Base-by-base conservation (phyloP, 495 filamentous ascomycete species). In the Staphylotrichum tortipilum region DNA sequence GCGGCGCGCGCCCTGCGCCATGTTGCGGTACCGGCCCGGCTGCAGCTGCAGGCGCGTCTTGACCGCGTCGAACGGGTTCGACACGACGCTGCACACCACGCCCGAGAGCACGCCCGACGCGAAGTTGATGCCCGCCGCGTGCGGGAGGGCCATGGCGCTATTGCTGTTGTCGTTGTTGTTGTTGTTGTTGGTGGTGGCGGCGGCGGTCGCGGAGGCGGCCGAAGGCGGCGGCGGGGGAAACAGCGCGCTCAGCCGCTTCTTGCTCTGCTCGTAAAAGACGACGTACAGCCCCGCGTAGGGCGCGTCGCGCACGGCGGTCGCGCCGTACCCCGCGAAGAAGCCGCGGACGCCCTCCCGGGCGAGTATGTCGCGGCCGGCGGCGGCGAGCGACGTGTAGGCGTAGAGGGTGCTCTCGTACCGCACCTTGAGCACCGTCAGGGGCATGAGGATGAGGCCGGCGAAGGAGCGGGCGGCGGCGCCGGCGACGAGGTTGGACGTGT, bases 281-380 rank as follows among this genome's bases (percentile, higher is more conserved):
- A 99, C 87, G 63, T 99, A 99, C 0, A 96, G 70, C 0, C 92
- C 92, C 0, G 94, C 92, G 64, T 96, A 97, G 1, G 92, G 92
- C 4, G 90, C 94, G 64, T 99, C 92, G 21, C 92, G 75, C 17
- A 95, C 78, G 1, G 94, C 89, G 0, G 92, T 99, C 0, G 91
- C 94, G 33, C 92, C 92, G 60, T 91, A 94, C 2, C 92, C 94
- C 1, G 85, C 76, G 58, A 99, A 96, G 63, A 99, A 91, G 0
- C 94, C 92, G 2, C 82, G 77, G 1, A 86, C 17, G 2, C 92
- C 92, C 54, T 94, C 86, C 0, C 72, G 76, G 12, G 69, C 71
- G 12, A 85, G 58, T 28, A 99, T 97, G 56, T 90, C 86, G 12
- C 70, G 76, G 3, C 75, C 79, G 0, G 94, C 92, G 28, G 76